Percentiles rank a stretch among this genome's conserved stretches.
phyloP scores from a whole-genome alignment of 78 protist species.

The Bodo saltans region DNA sequence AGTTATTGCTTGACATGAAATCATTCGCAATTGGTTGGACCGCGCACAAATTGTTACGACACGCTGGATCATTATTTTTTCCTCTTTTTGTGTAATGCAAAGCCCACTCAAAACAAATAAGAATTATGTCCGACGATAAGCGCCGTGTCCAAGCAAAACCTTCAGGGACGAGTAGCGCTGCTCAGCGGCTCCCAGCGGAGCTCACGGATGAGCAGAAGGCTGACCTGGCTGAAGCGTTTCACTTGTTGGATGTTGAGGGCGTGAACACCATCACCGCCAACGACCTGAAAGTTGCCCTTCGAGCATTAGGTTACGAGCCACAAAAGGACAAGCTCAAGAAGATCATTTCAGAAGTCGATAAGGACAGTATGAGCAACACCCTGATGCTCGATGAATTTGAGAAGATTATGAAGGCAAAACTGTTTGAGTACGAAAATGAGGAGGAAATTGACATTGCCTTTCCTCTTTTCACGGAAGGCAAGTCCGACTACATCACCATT shows the following conservation, averaged over 20 bases:
- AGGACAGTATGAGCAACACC: constrained; percentile 19
- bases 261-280: constrained; percentile 21
- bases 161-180: not conserved
- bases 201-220: constrained; percentile 34
- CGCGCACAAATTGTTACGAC: too few relatives aligned
- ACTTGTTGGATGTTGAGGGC: constrained; percentile 64
- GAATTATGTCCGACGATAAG: too few relatives aligned
- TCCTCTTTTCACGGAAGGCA: constrained; percentile 63
- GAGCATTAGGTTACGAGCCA: constrained; percentile 38
- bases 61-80: too few relatives aligned
- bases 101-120: too few relatives aligned
- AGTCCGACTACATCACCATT: constrained; percentile 53
- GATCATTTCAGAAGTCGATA: constrained; percentile 34
- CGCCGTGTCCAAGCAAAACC: too few relatives aligned
- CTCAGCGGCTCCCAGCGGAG: constrained; percentile 1
- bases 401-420: constrained; percentile 28
- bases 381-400: constrained; percentile 20
- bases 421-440: constrained; percentile 52
- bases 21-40: too few relatives aligned
- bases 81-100: too few relatives aligned
- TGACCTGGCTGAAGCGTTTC: constrained; percentile 62
- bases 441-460: constrained; percentile 68
- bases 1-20: too few relatives aligned
- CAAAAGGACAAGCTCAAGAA: constrained; percentile 31
- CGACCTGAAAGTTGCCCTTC: constrained; percentile 33